phyloP scores from a whole-genome alignment of 257 asterid species.

The Nicotiana obtusifolia region DNA sequence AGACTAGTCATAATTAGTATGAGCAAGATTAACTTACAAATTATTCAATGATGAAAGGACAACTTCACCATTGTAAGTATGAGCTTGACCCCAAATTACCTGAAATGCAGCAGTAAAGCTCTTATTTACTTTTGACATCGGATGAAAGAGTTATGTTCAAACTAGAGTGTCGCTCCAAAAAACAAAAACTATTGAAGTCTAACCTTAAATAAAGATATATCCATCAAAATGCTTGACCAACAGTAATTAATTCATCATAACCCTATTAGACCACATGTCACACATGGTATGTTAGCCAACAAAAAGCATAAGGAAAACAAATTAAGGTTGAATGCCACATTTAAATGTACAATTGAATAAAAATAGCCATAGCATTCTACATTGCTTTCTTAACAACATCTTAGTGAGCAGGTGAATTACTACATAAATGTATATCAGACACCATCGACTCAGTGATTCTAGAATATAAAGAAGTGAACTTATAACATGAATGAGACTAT shows the following conservation, averaged over 20 bases:
- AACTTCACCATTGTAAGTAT: slow-evolving; percentile 1
- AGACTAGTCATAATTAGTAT: neutral
- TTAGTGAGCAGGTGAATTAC: neutral
- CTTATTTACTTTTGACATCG: neutral
- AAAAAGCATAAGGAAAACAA: neutral
- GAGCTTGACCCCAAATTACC: neutral
- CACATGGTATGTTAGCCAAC: neutral
- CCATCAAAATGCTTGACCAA: slow-evolving; percentile 12
- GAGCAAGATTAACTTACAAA: neutral
- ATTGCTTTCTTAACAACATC: neutral
- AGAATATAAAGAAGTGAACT: neutral
- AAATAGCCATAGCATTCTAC: neutral
- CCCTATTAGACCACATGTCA: neutral
- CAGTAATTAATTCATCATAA: neutral
- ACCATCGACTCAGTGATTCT: neutral
- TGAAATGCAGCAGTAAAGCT: slow-evolving; percentile 5
- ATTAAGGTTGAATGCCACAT: neutral
- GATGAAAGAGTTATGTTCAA: neutral
- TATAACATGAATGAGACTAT: neutral
- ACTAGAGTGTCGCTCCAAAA: neutral
- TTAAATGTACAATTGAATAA: neutral
- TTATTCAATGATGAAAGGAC: neutral
- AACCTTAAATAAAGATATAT: neutral
- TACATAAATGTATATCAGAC: neutral
- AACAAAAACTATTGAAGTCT: neutral